Evolutionary conservation across 495 filamentous ascomycete genomes (phyloP).

Genomic region (Penicillium psychrofluorescens): DNA sequence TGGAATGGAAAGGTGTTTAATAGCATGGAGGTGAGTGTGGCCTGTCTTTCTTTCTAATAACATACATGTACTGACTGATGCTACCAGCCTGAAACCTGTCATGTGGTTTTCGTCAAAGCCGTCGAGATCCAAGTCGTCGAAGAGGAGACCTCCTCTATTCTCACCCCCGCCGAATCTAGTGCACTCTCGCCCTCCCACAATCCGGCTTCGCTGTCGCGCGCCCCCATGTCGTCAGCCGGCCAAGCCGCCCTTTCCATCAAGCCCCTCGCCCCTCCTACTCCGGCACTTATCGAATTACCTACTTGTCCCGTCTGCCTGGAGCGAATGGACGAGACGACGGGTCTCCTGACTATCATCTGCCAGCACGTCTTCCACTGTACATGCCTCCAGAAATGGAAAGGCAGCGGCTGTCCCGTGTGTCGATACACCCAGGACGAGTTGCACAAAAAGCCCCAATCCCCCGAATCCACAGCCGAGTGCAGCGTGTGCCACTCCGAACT

Average conservation of each 20-base stretch:
- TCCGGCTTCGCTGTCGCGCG: constrained; percentile 35
- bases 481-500: constrained; percentile 64
- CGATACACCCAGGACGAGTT: constrained; percentile 68
- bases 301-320: constrained; percentile 96
- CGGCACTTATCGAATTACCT: constrained; percentile 80
- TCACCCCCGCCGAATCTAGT: constrained; percentile 22
- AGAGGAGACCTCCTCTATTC: constrained; percentile 10
- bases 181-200: constrained; percentile 31
- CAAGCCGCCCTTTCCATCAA: constrained; percentile 57
- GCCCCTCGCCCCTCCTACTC: constrained; percentile 86
- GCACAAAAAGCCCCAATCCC: constrained; percentile 18
- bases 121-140: constrained; percentile 56
- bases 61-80: constrained; percentile 12
- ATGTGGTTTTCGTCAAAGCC: constrained; percentile 90
- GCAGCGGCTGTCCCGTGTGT: constrained; percentile 88
- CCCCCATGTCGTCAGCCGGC: constrained; percentile 26
- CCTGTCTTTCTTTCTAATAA: constrained; percentile 1
- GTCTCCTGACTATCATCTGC: constrained; percentile 89
- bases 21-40: constrained; percentile 70
- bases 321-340: constrained; percentile 96
- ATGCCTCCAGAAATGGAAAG: constrained; percentile 94
- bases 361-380: constrained; percentile 98
- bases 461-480: constrained; percentile 46
- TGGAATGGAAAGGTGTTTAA: constrained; percentile 97
- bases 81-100: constrained; percentile 83